Evolutionary conservation across 768 basidiomycete genomes (phyloP).

Genomic region (Amanita jacksonii): DNA sequence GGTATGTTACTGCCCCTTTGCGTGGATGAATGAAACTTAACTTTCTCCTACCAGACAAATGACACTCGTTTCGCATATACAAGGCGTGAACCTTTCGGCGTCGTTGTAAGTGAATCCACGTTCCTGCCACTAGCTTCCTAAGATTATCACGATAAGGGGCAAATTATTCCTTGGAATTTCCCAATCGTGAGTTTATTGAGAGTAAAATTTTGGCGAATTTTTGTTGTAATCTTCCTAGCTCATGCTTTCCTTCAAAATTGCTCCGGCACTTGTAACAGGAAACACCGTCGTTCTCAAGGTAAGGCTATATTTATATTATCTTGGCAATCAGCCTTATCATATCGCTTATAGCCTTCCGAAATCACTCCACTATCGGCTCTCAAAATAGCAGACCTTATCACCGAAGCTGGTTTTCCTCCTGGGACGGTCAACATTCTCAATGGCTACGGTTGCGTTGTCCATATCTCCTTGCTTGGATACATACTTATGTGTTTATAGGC

Average conservation of each 20-base stretch:
- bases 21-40: too few species aligned
- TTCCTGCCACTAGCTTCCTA: neutral
- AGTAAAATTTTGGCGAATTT: too few species aligned
- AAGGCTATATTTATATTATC: too few species aligned
- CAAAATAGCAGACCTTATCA: constrained; percentile 36
- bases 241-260: constrained; percentile 64
- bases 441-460: constrained; percentile 39
- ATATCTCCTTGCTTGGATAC: too few species aligned
- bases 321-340: too few species aligned
- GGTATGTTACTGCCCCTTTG: constrained; percentile 9
- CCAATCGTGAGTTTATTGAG: constrained; percentile 1
- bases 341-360: constrained; percentile 70
- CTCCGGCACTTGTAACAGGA: constrained; percentile 68
- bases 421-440: constrained; percentile 67
- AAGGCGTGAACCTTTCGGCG: constrained; percentile 19
- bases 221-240: constrained; percentile 6
- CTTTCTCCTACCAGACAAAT: constrained; percentile 15
- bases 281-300: constrained; percentile 63
- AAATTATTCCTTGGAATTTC: constrained; percentile 7
- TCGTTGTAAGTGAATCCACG: constrained; percentile 11
- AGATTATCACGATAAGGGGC: neutral
- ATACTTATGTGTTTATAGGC: constrained; percentile 14
- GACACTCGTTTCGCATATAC: constrained; percentile 22
- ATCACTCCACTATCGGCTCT: constrained; percentile 63
- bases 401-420: constrained; percentile 66